Conservation (phyloP, 164 flowering plant species). For the Umbellularia californica region DNA sequence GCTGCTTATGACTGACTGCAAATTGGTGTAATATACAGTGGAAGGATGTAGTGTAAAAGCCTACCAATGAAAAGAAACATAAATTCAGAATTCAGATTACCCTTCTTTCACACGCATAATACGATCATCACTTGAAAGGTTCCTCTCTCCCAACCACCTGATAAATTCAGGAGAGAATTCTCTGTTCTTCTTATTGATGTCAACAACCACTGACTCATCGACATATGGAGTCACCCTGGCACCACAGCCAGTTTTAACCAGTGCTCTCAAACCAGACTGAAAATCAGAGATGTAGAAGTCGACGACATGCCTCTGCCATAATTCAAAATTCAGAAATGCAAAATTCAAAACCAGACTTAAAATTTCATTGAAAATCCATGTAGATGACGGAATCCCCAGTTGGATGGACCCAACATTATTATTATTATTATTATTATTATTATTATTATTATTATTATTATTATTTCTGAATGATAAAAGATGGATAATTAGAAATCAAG, state of each 20-base stretch:
- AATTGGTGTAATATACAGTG: no score
- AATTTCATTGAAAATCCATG: no score
- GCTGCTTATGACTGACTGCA: no score
- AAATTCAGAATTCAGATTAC: slow-evolving; percentile 30
- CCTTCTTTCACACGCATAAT: slow-evolving; percentile 92
- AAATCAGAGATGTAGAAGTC: slow-evolving; percentile 95
- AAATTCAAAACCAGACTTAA: neutral
- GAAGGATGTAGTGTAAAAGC: no score
- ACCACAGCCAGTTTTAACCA: slow-evolving; percentile 86
- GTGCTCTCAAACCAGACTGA: slow-evolving; percentile 87
- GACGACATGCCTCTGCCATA: slow-evolving; percentile 64
- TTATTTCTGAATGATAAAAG: no score
- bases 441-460: no score
- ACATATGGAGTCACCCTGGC: slow-evolving; percentile 86
- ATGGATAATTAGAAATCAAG: no score
- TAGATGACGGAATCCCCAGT: no score
- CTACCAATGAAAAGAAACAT: no score
- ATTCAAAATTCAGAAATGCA: neutral
- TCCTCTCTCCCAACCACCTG: slow-evolving; percentile 79
- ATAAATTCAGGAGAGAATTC: slow-evolving; percentile 77
- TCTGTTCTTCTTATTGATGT: slow-evolving; percentile 60
- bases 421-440: no score
- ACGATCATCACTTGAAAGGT: slow-evolving; percentile 91
- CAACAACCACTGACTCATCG: slow-evolving; percentile 79
- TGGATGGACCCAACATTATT: no score